phyloP scores from a whole-genome alignment of 305 asterid species.

The Fraxinus ornus region DNA sequence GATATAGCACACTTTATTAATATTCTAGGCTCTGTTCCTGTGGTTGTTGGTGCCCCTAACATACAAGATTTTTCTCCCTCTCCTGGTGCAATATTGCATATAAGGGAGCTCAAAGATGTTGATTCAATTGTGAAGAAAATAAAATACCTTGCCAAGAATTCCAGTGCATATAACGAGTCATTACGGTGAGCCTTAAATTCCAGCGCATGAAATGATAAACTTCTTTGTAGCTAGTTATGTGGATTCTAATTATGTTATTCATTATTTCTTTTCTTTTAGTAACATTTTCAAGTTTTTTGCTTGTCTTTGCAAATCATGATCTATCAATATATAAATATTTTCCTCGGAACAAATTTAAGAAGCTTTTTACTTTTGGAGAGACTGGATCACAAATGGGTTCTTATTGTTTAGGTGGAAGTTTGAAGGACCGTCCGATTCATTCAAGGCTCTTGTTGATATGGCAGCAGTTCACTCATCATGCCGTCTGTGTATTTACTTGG shows the following conservation, averaged over 20 bases:
- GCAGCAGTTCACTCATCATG: constrained; percentile 98
- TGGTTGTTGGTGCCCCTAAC: constrained; percentile 92
- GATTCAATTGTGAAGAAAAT: constrained; percentile 69
- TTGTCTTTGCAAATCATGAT: neutral
- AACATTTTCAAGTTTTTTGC: neutral
- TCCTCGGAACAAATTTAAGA: neutral
- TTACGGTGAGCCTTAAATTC: constrained; percentile 52
- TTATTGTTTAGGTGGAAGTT: constrained; percentile 71
- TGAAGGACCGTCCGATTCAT: constrained; percentile 91
- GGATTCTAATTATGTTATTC: neutral
- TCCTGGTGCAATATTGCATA: constrained; percentile 67
- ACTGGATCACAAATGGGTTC: constrained; percentile 4
- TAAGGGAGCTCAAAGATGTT: constrained; percentile 63
- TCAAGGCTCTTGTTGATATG: constrained; percentile 96
- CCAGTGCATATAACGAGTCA: constrained; percentile 66
- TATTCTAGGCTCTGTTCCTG: constrained; percentile 76
- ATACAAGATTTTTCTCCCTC: constrained; percentile 87
- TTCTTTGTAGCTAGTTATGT: neutral
- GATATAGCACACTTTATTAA: constrained; percentile 10
- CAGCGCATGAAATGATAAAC: neutral
- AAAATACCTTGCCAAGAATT: constrained; percentile 72
- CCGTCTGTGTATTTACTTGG: constrained; percentile 85
- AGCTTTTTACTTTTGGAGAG: neutral
- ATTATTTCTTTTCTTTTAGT: neutral
- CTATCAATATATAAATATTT: neutral